Evolutionary conservation across 2,329 filamentous ascomycete genomes (phyloP).

Genomic region (Phaeosphaeria sp.): DNA sequence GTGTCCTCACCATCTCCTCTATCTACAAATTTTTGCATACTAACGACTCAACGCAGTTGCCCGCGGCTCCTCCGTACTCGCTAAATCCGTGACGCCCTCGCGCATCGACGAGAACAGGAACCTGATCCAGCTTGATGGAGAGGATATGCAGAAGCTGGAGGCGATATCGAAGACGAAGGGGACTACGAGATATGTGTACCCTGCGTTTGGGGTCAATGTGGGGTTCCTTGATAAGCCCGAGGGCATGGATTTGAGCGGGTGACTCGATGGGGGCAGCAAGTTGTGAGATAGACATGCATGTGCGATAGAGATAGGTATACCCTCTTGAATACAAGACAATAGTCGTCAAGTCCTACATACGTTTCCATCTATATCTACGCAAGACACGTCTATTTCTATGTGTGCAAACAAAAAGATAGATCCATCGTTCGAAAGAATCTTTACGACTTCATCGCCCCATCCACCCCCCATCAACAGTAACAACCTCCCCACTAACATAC

Average conservation of each 20-base stretch:
- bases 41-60: slow-evolving; percentile 58
- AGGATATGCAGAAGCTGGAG: slow-evolving; percentile 64
- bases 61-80: slow-evolving; percentile 72
- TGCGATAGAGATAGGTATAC: slow-evolving; percentile 13
- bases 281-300: slow-evolving; percentile 11
- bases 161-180: slow-evolving; percentile 56
- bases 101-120: slow-evolving; percentile 75
- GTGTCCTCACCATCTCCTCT: slow-evolving; percentile 31
- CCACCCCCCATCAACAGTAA: slow-evolving; percentile 91
- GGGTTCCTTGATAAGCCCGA: slow-evolving; percentile 58
- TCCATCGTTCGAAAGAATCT: too few relatives aligned
- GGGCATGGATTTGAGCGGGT: slow-evolving; percentile 45
- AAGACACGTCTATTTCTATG: too few relatives aligned
- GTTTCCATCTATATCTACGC: too few relatives aligned
- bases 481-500: slow-evolving; percentile 82
- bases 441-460: slow-evolving; percentile 78
- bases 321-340: too few relatives aligned
- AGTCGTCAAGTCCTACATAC: too few relatives aligned
- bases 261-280: slow-evolving; percentile 15
- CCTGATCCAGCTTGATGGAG: slow-evolving; percentile 68
- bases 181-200: slow-evolving; percentile 57
- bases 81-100: slow-evolving; percentile 73
- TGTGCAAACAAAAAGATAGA: too few relatives aligned
- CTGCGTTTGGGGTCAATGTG: slow-evolving; percentile 57
- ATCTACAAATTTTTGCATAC: not conserved